Base-by-base conservation (phyloP, 306 rosid species). In the Pterocarpus macrocarpus region DNA sequence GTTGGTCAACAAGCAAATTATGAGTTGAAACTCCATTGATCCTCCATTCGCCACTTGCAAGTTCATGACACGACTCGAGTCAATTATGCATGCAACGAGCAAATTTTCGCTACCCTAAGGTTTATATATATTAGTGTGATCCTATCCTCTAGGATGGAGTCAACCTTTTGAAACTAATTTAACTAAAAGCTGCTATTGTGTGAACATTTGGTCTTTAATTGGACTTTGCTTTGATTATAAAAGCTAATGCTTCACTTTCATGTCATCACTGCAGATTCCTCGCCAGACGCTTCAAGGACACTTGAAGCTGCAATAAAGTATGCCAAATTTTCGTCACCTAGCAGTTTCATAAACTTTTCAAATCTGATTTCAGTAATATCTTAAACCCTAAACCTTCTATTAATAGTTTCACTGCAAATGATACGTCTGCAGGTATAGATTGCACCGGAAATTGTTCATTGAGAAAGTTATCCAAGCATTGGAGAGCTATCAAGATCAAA, bases 301-400 rank as follows among this genome's bases (percentile, higher is more conserved):
- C 92, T 85, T 53, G 97, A 90, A 82, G 88, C 94, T 36, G 93
- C 94, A 63, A 87, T 91, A 71, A 94, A 82, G 98, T 91, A 90
- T 12, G 92, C 8, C 12, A 13, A 53, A 59, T 65, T 70, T 41
- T 52, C 82, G 47, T 57, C 30, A 76, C 69, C 59, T 45, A 58
- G 55, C 68, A 61, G 76, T 59, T 86, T 73, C 68, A 56, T 17
- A 36, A 78, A 44, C 58, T 35, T 71, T 68, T 55, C 1, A 41
- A 71, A 38, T 36, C 79, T 69, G 75, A 69, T 66, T 63, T 61
- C 28, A 13, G 36, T 56, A 69, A 14, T 39, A 79, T 73, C 56
- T 43, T 69, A 66, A 69, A 38, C 38, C 69, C 45, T 33, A 53
- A 67, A 73, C 45, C 65, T 15, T 9, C 39, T 63, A 55, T 13